Conservation (phyloP, 352 stramenopile genomes). For the Peronosclerospora sorghi region DNA sequence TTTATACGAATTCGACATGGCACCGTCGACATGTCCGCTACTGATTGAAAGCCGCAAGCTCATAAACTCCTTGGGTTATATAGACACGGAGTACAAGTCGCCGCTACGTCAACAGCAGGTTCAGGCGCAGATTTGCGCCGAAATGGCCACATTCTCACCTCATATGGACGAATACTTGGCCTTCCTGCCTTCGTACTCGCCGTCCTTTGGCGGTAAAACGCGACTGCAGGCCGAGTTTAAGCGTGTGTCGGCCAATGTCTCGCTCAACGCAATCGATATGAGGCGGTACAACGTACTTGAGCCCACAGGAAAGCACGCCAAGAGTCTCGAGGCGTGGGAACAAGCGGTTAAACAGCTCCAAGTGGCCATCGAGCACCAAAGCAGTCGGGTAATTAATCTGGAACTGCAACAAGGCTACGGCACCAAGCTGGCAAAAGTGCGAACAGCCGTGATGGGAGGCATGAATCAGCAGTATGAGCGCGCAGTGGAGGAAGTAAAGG, state of each 20-base stretch:
- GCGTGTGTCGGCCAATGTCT: conserved; percentile 51
- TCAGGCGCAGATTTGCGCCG: conserved; percentile 51
- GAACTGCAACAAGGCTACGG: conserved; percentile 70
- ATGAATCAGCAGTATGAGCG: conserved; percentile 47
- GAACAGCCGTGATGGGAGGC: conserved; percentile 48
- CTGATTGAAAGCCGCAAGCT: conserved; percentile 48
- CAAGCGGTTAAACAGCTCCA: conserved; percentile 35
- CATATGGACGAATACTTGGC: conserved; percentile 37
- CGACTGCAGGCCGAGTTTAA: conserved; percentile 62
- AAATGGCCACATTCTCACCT: conserved; percentile 62
- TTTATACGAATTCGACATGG: conserved; percentile 14
- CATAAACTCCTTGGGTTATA: conserved; percentile 66
- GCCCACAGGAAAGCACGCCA: conserved; percentile 25
- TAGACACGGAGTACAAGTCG: conserved; percentile 56
- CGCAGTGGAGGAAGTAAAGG: conserved; percentile 26
- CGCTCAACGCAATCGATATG: conserved; percentile 60
- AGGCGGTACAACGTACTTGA: conserved; percentile 53
- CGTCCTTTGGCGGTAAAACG: conserved; percentile 37
- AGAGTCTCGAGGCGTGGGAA: conserved; percentile 45
- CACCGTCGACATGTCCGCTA: conserved; percentile 36
- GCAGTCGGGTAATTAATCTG: conserved; percentile 53
- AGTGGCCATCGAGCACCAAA: conserved; percentile 48
- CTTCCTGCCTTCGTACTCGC: conserved; percentile 47
- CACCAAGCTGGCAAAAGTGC: conserved; percentile 52
- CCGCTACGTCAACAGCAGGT: conserved; percentile 35